Conservation (phyloP, 805 yeast species). For the Wickerhamiella slavikovae region DNA sequence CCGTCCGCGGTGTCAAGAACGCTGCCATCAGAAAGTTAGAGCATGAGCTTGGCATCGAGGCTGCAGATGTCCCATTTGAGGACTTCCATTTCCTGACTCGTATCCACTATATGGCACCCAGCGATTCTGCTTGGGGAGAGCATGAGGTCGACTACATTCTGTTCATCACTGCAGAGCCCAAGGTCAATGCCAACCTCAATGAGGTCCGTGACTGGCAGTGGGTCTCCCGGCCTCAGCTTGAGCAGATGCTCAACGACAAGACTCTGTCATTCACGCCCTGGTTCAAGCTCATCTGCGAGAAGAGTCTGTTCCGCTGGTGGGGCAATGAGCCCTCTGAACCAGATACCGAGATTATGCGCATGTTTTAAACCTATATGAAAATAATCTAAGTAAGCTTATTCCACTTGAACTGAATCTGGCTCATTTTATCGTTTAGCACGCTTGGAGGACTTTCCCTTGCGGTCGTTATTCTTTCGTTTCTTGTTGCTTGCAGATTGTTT, state of each 20-base stretch:
- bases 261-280: slow-evolving; percentile 80
- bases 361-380: slow-evolving; percentile 6
- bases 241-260: slow-evolving; percentile 52
- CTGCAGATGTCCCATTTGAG: slow-evolving; percentile 36
- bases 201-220: slow-evolving; percentile 71
- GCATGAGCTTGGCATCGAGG: slow-evolving; percentile 77
- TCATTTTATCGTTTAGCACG: background rate
- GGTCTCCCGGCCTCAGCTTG: slow-evolving; percentile 47
- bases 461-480: slow-evolving; percentile 1
- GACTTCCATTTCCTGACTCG: slow-evolving; percentile 71
- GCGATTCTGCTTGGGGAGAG: slow-evolving; percentile 80
- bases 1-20: slow-evolving; percentile 55
- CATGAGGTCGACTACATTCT: slow-evolving; percentile 93
- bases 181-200: slow-evolving; percentile 38
- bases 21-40: slow-evolving; percentile 87
- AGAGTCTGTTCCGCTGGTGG: slow-evolving; percentile 92
- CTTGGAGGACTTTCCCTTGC: background rate
- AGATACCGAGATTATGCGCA: slow-evolving; percentile 9
- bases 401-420: background rate
- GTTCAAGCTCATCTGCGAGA: slow-evolving; percentile 90
- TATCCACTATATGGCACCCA: slow-evolving; percentile 79
- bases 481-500: slow-evolving; percentile 1
- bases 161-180: slow-evolving; percentile 39
- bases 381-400: background rate
- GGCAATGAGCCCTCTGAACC: slow-evolving; percentile 10